Evolutionary conservation across 257 asterid genomes (phyloP).

Genomic region (Thymus mandschuricus): DNA sequence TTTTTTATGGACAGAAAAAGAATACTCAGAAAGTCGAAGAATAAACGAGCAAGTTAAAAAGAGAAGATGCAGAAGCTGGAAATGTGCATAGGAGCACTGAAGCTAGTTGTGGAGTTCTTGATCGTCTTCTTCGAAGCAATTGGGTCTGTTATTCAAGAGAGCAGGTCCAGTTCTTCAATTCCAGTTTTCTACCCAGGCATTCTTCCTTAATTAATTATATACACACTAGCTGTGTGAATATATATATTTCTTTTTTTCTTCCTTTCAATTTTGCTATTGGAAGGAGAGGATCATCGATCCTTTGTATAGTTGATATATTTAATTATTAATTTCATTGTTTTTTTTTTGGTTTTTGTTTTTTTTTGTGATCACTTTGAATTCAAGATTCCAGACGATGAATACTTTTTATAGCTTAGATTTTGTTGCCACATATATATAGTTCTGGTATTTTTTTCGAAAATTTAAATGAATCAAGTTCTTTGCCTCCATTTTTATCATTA

Average conservation of each 20-base stretch:
- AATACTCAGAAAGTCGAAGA: constrained; percentile 35
- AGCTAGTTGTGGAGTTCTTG: constrained; percentile 32
- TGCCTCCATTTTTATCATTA: no score
- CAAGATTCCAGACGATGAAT: not conserved
- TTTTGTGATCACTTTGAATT: not conserved
- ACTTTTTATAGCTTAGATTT: no score
- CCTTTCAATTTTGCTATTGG: not conserved
- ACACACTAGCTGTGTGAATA: no score
- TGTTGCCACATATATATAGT: no score
- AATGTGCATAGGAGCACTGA: constrained; percentile 36
- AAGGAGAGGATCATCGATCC: not conserved
- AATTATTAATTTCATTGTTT: not conserved
- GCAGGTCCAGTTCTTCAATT: constrained; percentile 15
- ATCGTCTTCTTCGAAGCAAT: constrained; percentile 36
- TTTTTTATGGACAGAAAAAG: not conserved
- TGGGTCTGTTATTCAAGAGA: constrained; percentile 29
- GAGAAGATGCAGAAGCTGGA: constrained; percentile 35
- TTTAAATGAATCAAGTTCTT: no score
- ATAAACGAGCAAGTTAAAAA: not conserved
- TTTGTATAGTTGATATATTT: not conserved
- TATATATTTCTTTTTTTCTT: not conserved
- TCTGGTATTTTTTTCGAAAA: no score
- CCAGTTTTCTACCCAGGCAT: constrained; percentile 31
- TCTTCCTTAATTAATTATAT: constrained; percentile 29
- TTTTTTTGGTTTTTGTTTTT: not conserved